Evolutionary conservation across 1,284 basidiomycete species (phyloP).

Genomic region (Naganishia sp.): DNA sequence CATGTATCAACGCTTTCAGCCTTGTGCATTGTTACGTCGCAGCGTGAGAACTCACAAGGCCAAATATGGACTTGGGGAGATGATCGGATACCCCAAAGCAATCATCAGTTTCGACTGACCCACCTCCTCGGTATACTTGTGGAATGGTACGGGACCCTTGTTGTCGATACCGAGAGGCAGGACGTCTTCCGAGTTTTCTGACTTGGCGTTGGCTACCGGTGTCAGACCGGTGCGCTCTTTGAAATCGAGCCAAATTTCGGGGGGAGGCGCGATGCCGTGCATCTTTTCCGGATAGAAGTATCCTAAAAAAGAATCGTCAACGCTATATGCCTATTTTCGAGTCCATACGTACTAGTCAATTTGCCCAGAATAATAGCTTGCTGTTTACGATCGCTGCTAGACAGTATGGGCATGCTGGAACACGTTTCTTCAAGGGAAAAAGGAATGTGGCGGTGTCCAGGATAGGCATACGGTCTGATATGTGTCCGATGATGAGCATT

Average conservation of each 20-base stretch:
- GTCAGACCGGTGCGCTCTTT: not conserved
- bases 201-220: constrained; percentile 11
- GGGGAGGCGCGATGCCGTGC: not conserved
- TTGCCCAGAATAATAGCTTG: constrained; percentile 20
- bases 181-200: not conserved
- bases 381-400: not conserved
- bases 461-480: constrained; percentile 14
- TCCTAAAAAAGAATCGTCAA: not conserved
- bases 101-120: constrained; percentile 9
- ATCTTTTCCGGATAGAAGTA: constrained; percentile 22
- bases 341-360: not conserved
- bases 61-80: constrained; percentile 16
- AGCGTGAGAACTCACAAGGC: constrained; percentile 5
- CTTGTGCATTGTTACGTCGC: not conserved
- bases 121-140: constrained; percentile 1
- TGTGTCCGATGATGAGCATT: not conserved
- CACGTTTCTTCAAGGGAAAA: constrained; percentile 20
- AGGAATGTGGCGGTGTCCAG: constrained; percentile 19
- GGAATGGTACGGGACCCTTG: not conserved
- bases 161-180: not conserved
- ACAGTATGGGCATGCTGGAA: constrained; percentile 2
- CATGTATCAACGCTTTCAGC: not conserved
- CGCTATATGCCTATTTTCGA: not conserved
- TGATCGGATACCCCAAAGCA: constrained; percentile 2
- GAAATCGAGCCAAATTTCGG: constrained; percentile 4